A percentile compares a stretch with the other conserved stretches of the same genome.
phyloP scores from a whole-genome alignment of 2,329 filamentous ascomycete genomes.

The Beauveria medogensis region DNA sequence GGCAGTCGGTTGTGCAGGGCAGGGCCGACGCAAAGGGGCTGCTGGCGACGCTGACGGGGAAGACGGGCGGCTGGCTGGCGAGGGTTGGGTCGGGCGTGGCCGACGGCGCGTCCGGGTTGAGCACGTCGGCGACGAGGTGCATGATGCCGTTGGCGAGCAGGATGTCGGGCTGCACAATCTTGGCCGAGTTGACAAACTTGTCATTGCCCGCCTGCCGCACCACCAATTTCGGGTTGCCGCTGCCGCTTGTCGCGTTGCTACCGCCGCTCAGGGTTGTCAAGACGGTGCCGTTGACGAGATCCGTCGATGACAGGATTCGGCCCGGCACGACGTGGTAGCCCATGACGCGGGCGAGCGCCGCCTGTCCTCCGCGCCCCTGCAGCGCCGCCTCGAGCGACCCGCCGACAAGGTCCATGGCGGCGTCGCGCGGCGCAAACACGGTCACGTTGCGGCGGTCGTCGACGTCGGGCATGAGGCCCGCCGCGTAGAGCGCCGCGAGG shows the following conservation, averaged over 20 bases:
- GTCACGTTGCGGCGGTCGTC: constrained; percentile 41
- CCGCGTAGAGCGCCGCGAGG: constrained; percentile 25
- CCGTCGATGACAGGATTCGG: constrained; percentile 42
- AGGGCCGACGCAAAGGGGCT: constrained; percentile 34
- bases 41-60: constrained; percentile 39
- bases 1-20: constrained; percentile 34
- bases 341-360: constrained; percentile 44
- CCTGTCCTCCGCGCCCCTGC: constrained; percentile 17
- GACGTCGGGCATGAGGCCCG: constrained; percentile 30
- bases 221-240: constrained; percentile 27
- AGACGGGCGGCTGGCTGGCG: constrained; percentile 42
- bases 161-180: constrained; percentile 44
- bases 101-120: constrained; percentile 33
- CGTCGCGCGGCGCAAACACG: constrained; percentile 56
- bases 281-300: constrained; percentile 24
- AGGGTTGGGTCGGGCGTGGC: constrained; percentile 29
- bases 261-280: constrained; percentile 26
- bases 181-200: constrained; percentile 45
- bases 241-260: not conserved
- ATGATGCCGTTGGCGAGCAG: constrained; percentile 50
- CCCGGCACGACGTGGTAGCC: constrained; percentile 58
- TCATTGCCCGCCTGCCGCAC: constrained; percentile 33
- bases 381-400: constrained; percentile 30
- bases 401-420: constrained; percentile 50
- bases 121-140: constrained; percentile 47